Percentiles rank a stretch among this genome's conserved stretches.
Evolutionary conservation across 2,329 filamentous ascomycete genomes (phyloP).

Genomic region (Beauveria varroae): DNA sequence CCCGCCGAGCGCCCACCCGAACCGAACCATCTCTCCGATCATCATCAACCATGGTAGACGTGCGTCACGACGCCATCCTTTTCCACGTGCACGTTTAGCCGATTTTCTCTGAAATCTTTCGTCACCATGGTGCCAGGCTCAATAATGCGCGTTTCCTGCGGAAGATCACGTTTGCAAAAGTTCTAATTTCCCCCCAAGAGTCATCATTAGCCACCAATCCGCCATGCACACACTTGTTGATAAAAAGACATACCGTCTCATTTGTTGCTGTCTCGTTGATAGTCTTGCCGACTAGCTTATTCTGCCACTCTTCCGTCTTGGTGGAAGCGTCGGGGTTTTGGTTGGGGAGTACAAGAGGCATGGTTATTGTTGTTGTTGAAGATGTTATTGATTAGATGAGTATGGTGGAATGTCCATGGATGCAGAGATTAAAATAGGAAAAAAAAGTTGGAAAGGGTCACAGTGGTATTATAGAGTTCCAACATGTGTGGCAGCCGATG

Average conservation of each 20-base stretch:
- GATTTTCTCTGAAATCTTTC: slow-evolving; percentile 44
- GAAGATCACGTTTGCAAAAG: slow-evolving; percentile 54
- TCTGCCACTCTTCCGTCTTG: slow-evolving; percentile 50
- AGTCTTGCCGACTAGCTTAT: slow-evolving; percentile 58
- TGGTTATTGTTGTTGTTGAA: slow-evolving; percentile 23
- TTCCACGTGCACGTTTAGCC: slow-evolving; percentile 52
- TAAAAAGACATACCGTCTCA: slow-evolving; percentile 40
- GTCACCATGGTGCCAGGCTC: slow-evolving; percentile 50
- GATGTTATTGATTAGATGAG: neutral
- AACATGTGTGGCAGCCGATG: neutral
- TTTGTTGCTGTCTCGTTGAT: slow-evolving; percentile 41
- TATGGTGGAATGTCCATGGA: neutral
- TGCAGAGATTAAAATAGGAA: neutral
- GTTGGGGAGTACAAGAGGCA: slow-evolving; percentile 60
- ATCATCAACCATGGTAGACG: slow-evolving; percentile 49
- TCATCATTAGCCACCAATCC: neutral
- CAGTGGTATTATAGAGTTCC: too few relatives aligned
- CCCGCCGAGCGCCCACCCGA: neutral
- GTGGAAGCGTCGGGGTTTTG: slow-evolving; percentile 39
- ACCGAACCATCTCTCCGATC: slow-evolving; percentile 29
- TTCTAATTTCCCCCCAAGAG: slow-evolving; percentile 30
- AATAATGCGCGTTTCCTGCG: slow-evolving; percentile 48
- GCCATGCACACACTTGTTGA: too few relatives aligned
- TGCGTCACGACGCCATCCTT: slow-evolving; percentile 55
- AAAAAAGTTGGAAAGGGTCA: neutral